phyloP scores from a whole-genome alignment of 371 early-diverging fungal genomes.

The Coemansia sp. region DNA sequence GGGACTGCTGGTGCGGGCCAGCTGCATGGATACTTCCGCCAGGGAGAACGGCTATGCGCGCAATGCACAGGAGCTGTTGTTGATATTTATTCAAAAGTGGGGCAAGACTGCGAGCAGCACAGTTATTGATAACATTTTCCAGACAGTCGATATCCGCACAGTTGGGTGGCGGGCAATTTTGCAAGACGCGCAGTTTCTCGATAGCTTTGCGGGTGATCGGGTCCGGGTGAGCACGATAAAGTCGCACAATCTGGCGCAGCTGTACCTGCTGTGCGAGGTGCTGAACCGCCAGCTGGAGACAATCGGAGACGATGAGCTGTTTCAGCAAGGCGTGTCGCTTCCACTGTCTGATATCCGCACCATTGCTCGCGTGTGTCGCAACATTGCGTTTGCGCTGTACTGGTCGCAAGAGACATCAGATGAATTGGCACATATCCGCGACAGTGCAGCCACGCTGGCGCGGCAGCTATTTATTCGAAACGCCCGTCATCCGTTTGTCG shows the following conservation, averaged over 20 bases:
- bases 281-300: slow-evolving; percentile 72
- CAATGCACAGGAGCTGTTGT: slow-evolving; percentile 34
- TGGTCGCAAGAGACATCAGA: slow-evolving; percentile 66
- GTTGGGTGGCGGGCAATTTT: slow-evolving; percentile 33
- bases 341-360: slow-evolving; percentile 57
- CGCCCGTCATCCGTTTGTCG: slow-evolving; percentile 68
- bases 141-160: slow-evolving; percentile 37
- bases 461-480: slow-evolving; percentile 82
- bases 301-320: slow-evolving; percentile 84
- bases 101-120: slow-evolving; percentile 34
- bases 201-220: slow-evolving; percentile 21
- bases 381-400: slow-evolving; percentile 69
- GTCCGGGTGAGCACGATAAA: slow-evolving; percentile 12
- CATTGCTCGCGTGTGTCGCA: slow-evolving; percentile 63
- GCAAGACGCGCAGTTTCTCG: slow-evolving; percentile 23
- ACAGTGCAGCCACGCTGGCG: slow-evolving; percentile 65
- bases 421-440: slow-evolving; percentile 59
- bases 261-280: slow-evolving; percentile 69
- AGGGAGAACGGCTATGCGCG: neutral
- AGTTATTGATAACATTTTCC: slow-evolving; percentile 40
- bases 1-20: slow-evolving; percentile 31
- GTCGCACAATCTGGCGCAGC: slow-evolving; percentile 10
- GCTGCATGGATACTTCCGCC: slow-evolving; percentile 11
- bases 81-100: slow-evolving; percentile 40
- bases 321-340: slow-evolving; percentile 58